Evolutionary conservation across 257 asterid genomes (phyloP).

Genomic region (Jasminum sambac): DNA sequence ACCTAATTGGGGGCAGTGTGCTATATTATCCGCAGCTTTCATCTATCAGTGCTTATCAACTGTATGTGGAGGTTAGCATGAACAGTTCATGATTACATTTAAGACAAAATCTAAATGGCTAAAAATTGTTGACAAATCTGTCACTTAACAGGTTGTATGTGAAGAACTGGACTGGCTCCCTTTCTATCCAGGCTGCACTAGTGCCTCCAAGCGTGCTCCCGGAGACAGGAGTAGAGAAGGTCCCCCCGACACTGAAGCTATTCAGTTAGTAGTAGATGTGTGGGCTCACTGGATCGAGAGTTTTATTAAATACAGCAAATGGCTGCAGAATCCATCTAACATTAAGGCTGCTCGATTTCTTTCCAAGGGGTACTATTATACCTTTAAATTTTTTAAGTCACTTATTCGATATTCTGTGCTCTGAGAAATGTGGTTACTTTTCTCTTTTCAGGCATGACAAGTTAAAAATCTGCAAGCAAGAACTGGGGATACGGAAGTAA

Average conservation of each 20-base stretch:
- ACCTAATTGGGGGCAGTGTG: conserved; percentile 90
- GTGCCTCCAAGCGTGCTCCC: conserved; percentile 38
- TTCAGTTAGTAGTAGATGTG: conserved; percentile 66
- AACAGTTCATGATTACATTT: conserved; percentile 20
- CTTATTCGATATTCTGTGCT: conserved; percentile 7
- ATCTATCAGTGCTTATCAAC: conserved; percentile 96
- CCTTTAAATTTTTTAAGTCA: conserved; percentile 23
- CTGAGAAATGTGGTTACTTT: conserved; percentile 23
- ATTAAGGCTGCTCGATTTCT: conserved; percentile 91
- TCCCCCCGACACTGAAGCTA: conserved; percentile 78
- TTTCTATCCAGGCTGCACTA: conserved; percentile 74
- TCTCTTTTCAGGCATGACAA: conserved; percentile 68
- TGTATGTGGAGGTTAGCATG: conserved; percentile 97
- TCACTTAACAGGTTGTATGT: conserved; percentile 77
- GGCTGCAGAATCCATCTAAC: conserved; percentile 81
- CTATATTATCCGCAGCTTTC: conserved; percentile 95
- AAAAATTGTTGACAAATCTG: conserved; percentile 27
- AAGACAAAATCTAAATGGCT: conserved; percentile 23
- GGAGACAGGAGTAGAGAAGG: conserved; percentile 60
- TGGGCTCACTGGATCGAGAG: conserved; percentile 95
- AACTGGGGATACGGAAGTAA: conserved; percentile 77
- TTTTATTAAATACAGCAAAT: conserved; percentile 88
- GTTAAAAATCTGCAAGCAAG: conserved; percentile 66
- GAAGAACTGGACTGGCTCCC: conserved; percentile 99
- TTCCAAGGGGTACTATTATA: conserved; percentile 80